Conservation (phyloP, 139 green algal species). For the Gonium pectorale region DNA sequence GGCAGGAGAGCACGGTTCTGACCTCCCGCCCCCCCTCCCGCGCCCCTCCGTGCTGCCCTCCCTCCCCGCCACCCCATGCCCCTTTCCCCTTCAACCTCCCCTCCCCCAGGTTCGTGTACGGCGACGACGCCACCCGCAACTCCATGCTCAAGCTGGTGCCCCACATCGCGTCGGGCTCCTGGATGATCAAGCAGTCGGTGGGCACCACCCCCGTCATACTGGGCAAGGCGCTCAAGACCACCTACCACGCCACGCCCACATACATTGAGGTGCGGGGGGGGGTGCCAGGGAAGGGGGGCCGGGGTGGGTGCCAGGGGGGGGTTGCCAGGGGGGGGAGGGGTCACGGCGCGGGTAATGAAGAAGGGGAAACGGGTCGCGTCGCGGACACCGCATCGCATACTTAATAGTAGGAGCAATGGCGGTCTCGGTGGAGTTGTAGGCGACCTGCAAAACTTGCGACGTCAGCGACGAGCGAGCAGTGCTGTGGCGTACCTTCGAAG, state of each 20-base stretch:
- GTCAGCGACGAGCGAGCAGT: too few relatives aligned
- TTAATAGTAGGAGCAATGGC: too few relatives aligned
- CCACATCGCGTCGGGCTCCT: constrained; percentile 55
- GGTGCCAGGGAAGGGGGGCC: not conserved
- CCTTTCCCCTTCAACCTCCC: not conserved
- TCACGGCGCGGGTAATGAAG: too few relatives aligned
- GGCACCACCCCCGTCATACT: constrained; percentile 65
- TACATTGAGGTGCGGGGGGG: constrained; percentile 25
- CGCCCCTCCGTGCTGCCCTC: too few relatives aligned
- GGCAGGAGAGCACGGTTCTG: not conserved
- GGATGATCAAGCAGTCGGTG: constrained; percentile 65
- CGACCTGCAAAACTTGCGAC: too few relatives aligned
- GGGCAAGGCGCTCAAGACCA: constrained; percentile 55
- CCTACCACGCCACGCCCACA: constrained; percentile 48
- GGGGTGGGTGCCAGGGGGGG: too few relatives aligned
- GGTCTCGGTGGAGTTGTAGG: too few relatives aligned
- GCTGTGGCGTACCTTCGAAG: too few relatives aligned
- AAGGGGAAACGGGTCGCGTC: too few relatives aligned
- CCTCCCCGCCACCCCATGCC: too few relatives aligned
- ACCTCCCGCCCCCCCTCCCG: not conserved
- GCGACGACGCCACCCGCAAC: constrained; percentile 53
- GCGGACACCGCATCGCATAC: too few relatives aligned
- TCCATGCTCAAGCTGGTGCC: constrained; percentile 63
- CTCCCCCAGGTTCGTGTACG: constrained; percentile 51
- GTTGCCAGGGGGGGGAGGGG: too few relatives aligned